Percentiles rank a stretch among this genome's conserved stretches.
Conservation (phyloP, 306 rosid genomes). For the Medicago ruthenica region DNA sequence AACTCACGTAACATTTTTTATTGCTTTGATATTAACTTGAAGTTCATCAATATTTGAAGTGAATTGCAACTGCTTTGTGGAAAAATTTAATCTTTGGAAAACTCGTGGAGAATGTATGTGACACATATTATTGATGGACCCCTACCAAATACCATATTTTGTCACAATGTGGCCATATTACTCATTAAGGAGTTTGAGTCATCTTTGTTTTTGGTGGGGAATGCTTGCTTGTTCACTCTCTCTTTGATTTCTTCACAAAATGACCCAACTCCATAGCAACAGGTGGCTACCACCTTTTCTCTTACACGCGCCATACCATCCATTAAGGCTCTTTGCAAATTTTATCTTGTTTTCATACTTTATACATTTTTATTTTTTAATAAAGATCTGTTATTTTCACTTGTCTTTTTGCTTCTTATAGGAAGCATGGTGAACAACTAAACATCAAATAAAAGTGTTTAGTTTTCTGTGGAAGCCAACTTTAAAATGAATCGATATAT, state of each 20-base stretch:
- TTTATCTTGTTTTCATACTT: background rate
- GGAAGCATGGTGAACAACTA: slow-evolving; percentile 4
- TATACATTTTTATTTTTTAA: background rate
- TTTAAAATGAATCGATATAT: too few relatives aligned
- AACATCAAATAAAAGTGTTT: slow-evolving; percentile 19
- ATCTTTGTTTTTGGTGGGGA: slow-evolving; percentile 39
- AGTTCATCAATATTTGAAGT: too few relatives aligned
- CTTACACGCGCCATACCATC: slow-evolving; percentile 25
- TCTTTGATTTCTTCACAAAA: slow-evolving; percentile 37
- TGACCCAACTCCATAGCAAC: slow-evolving; percentile 35
- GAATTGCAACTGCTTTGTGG: too few relatives aligned
- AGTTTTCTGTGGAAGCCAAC: too few relatives aligned
- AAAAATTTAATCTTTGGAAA: too few relatives aligned
- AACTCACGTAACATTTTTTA: too few relatives aligned
- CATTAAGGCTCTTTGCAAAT: background rate
- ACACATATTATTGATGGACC: too few relatives aligned
- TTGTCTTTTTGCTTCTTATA: slow-evolving; percentile 30
- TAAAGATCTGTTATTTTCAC: slow-evolving; percentile 1
- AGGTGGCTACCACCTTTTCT: slow-evolving; percentile 33
- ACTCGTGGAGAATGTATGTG: too few relatives aligned
- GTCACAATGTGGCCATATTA: too few relatives aligned
- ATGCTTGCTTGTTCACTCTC: slow-evolving; percentile 26
- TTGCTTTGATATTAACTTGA: too few relatives aligned
- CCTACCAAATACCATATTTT: too few relatives aligned
- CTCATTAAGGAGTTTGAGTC: slow-evolving; percentile 13